These are phyloP conservation scores for Lentinula sp. DNA, from an alignment of 768 basidiomycete species.

Conservation along the genomic window DNA sequence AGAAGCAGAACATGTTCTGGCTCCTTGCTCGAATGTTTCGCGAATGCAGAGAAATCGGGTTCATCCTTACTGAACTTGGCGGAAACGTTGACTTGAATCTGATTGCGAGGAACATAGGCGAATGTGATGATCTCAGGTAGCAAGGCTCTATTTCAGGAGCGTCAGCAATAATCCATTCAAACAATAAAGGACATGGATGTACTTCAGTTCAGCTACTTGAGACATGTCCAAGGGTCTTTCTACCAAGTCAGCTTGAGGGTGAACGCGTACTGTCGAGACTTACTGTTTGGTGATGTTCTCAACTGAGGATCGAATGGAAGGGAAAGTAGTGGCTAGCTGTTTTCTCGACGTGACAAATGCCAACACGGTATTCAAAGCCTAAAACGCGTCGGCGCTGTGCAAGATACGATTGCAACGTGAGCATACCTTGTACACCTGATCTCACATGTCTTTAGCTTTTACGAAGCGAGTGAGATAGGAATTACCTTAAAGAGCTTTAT, in stretches of 20 bases:
- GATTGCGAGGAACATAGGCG: slow-evolving; percentile 65
- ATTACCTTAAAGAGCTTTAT: neutral
- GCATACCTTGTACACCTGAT: slow-evolving; percentile 1
- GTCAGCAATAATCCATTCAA: neutral
- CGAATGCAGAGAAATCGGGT: slow-evolving; percentile 31
- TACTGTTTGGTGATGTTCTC: slow-evolving; percentile 75
- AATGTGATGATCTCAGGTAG: slow-evolving; percentile 78
- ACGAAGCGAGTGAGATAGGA: neutral
- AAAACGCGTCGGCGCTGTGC: neutral
- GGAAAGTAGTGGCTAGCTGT: slow-evolving; percentile 75
- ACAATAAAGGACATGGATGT: neutral
- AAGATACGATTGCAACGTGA: neutral
- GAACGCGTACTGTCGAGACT: slow-evolving; percentile 10
- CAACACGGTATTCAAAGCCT: slow-evolving; percentile 87
- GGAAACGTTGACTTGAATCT: slow-evolving; percentile 45
- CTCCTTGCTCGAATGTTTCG: slow-evolving; percentile 19
- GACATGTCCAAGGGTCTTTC: slow-evolving; percentile 71
- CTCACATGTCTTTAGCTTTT: neutral
- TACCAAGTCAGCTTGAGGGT: neutral
- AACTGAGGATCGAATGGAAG: slow-evolving; percentile 69
- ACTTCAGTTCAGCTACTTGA: slow-evolving; percentile 84
- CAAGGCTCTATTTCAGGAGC: slow-evolving; percentile 48
- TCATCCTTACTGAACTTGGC: slow-evolving; percentile 18
- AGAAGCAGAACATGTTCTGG: slow-evolving; percentile 46
- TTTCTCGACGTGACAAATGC: slow-evolving; percentile 82